Base-by-base conservation (phyloP, 1,284 basidiomycete genomes). In the Schizophyllum commune region DNA sequence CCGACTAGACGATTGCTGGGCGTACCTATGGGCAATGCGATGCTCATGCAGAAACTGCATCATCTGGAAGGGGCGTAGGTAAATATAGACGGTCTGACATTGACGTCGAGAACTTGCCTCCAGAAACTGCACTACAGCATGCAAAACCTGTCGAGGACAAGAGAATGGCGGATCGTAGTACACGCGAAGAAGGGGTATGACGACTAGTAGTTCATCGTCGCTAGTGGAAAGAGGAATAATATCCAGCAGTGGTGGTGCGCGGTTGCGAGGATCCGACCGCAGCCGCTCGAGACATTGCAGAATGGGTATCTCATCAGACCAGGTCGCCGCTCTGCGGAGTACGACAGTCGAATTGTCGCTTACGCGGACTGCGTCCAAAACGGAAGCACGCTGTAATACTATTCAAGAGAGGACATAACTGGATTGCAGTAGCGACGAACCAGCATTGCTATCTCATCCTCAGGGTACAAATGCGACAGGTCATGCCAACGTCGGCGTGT, bases 221-320 rank as follows among this genome's bases (percentile, higher is more conserved):
- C 20, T 32, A 32, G 55, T 52, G 19, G 58, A 52, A 13, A 60
- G 58, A 32, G 53, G 22, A 21, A 60, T 9, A 4, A 60, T 33
- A 19, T 60, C 54, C 19, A 60, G 53, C 7, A 60, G 17, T 17
- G 21, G 58, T 9, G 55, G 53, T 8, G 32, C 34, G 3, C 58
- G 58, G 33, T 60, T 60, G 27, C 55, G 58, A 52, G 8, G 5
- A 4, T 27, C 52, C 17, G n/a, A 7, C 13, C 9, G 19, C 11
- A n/a, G 2, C 15, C 8, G 33, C 32, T 32, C 5, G 8, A 32
- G 51, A 52, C 34, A 32, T 22, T 32, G 20, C 20, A 15, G 15
- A 52, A 47, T 47, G 33, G 72, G 71, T 70, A 65, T 68, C 32
- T 34, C 58, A 2, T 64, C 69, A 34, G 72, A 72, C 55, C 34